Conservation (phyloP, 305 asterid genomes). For the Withania somnifera region DNA sequence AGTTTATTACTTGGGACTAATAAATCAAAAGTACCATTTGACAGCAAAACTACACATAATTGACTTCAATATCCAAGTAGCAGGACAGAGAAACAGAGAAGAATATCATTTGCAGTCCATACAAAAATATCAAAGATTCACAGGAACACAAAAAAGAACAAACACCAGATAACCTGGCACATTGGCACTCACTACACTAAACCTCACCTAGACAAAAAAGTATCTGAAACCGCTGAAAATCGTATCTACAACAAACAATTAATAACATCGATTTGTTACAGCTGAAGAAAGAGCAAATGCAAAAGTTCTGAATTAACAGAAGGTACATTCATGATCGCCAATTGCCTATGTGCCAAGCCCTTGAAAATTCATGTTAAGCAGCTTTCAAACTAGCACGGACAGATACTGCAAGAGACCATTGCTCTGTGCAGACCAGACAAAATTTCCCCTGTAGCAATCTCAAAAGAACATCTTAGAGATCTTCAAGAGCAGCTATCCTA, state of each 20-base stretch:
- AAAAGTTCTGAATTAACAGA: not conserved
- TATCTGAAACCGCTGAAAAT: conserved; percentile 1
- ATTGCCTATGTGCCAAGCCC: not conserved
- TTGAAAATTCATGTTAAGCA: not conserved
- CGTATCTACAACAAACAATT: not conserved
- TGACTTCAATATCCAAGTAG: not conserved
- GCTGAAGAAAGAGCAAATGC: not conserved
- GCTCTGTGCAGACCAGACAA: not conserved
- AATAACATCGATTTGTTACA: not conserved
- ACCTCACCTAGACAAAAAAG: not conserved
- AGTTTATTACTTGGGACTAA: not conserved
- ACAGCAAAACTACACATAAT: not conserved
- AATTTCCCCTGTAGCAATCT: not conserved
- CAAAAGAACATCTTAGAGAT: not conserved
- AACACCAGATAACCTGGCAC: not conserved
- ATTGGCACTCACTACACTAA: not conserved
- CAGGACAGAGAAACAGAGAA: not conserved
- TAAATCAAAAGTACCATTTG: not conserved
- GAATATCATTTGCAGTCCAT: not conserved
- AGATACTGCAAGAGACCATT: not conserved
- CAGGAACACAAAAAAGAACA: not conserved
- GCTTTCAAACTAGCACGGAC: not conserved
- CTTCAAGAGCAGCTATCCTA: not conserved
- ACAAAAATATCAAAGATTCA: not conserved
- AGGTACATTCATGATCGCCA: conserved; percentile 1